These are phyloP conservation scores for Coniochaeta sp. DNA, from an alignment of 2,329 filamentous ascomycete genomes.

Conservation along the genomic window DNA sequence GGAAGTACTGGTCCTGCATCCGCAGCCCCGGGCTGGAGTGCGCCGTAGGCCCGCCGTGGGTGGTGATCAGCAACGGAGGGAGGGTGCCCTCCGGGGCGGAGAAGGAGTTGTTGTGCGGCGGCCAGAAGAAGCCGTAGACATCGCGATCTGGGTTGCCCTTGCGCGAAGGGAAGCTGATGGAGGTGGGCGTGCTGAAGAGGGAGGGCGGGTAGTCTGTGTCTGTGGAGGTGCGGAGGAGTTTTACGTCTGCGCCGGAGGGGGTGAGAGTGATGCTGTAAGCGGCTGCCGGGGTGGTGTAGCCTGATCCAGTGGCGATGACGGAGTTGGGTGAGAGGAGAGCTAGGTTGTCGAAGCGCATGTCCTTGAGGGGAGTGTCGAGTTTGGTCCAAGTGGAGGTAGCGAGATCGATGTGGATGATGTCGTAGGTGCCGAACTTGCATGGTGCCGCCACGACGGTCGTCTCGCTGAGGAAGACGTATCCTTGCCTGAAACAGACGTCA, in stretches of 20 bases:
- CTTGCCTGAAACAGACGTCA: conserved; percentile 19
- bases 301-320: conserved; percentile 29
- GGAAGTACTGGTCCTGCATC: conserved; percentile 42
- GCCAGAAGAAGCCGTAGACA: conserved; percentile 39
- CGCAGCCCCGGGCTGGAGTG: conserved; percentile 34
- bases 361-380: conserved; percentile 23
- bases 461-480: conserved; percentile 29
- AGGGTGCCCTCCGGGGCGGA: conserved; percentile 25
- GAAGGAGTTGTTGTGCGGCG: conserved; percentile 39
- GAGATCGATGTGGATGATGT: conserved; percentile 31
- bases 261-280: conserved; percentile 26
- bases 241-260: conserved; percentile 13
- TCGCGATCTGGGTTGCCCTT: conserved; percentile 17
- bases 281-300: conserved; percentile 20
- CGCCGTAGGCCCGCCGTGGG: conserved; percentile 44
- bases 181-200: conserved; percentile 29
- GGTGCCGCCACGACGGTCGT: conserved; percentile 26
- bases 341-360: conserved; percentile 27
- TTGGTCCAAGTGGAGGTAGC: conserved; percentile 20
- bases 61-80: conserved; percentile 41
- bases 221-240: conserved; percentile 25
- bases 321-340: conserved; percentile 24
- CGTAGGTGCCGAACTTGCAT: conserved; percentile 23
- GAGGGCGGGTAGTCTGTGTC: conserved; percentile 20
- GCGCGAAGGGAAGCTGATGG: conserved; percentile 10